A percentile compares a stretch with the other conserved stretches of the same genome.
phyloP scores from a whole-genome alignment of 768 basidiomycete species.

The Inosperma sp. region DNA sequence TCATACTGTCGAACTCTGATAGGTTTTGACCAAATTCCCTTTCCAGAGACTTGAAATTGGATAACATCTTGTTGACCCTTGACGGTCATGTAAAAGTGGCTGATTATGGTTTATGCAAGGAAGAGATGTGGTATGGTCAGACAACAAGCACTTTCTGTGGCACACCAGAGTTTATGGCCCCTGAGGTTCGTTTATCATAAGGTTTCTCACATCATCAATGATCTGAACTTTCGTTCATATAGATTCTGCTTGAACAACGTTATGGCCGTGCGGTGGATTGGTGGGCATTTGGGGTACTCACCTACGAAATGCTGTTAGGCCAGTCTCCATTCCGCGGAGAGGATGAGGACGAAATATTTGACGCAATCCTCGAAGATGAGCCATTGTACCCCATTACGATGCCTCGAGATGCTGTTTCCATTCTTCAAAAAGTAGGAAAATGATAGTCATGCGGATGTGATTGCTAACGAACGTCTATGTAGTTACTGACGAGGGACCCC shows the following conservation, averaged over 20 bases:
- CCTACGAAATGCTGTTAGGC: conserved; percentile 97
- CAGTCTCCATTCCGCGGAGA: conserved; percentile 99
- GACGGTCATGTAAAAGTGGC: conserved; percentile 99
- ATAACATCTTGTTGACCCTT: conserved; percentile 93
- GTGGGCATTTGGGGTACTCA: conserved; percentile 99
- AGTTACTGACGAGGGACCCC: conserved; percentile 94
- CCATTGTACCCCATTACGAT: conserved; percentile 98
- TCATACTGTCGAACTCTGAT: background rate
- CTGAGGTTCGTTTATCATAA: conserved; percentile 62
- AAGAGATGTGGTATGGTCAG: conserved; percentile 95
- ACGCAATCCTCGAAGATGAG: conserved; percentile 97
- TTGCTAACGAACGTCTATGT: conserved; percentile 1
- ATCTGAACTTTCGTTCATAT: conserved; percentile 8
- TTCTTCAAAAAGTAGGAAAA: conserved; percentile 78
- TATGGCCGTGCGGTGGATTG: conserved; percentile 99
- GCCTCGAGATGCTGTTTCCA: conserved; percentile 95
- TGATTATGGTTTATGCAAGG: conserved; percentile 98
- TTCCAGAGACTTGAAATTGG: conserved; percentile 88
- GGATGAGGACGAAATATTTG: conserved; percentile 99
- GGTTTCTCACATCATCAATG: background rate
- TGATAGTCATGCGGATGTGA: background rate
- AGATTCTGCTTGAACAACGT: conserved; percentile 99
- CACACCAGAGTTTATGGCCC: conserved; percentile 99
- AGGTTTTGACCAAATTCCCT: conserved; percentile 3
- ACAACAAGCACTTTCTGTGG: conserved; percentile 99